phyloP scores from a whole-genome alignment of 2,329 filamentous ascomycete species.

The Stachybotrys echinatus region DNA sequence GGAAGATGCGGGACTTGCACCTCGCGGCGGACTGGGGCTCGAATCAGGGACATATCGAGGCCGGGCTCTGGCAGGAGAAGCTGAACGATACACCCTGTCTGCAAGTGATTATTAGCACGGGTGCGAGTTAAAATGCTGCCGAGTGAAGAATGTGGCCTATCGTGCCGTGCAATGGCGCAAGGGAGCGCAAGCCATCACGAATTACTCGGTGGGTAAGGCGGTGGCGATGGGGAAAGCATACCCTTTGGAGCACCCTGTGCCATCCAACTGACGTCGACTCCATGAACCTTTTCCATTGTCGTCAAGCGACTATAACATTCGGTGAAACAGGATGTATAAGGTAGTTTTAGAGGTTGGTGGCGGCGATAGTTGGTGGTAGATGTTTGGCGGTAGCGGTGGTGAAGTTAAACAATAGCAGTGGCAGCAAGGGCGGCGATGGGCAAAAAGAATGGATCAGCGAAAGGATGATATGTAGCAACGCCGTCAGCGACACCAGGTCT shows the following conservation, averaged over 20 bases:
- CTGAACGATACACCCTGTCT: background rate
- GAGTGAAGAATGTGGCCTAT: background rate
- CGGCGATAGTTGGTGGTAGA: too few relatives aligned
- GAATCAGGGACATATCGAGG: background rate
- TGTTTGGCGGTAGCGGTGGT: too few relatives aligned
- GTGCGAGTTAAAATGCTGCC: background rate
- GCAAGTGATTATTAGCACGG: background rate
- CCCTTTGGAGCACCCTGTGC: constrained; percentile 77
- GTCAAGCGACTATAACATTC: background rate
- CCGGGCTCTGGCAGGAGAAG: background rate
- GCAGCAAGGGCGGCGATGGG: too few relatives aligned
- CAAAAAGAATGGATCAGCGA: background rate
- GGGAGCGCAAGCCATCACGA: background rate
- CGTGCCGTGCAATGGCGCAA: background rate
- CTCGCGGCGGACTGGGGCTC: background rate
- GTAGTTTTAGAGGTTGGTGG: too few relatives aligned
- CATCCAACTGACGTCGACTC: constrained; percentile 88
- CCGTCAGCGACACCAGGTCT: too few relatives aligned
- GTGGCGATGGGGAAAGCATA: constrained; percentile 31
- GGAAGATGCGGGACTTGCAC: background rate
- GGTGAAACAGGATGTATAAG: background rate
- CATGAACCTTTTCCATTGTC: constrained; percentile 74
- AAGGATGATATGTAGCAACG: background rate
- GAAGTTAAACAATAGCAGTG: too few relatives aligned
- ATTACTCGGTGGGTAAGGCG: background rate